Evolutionary conservation across 108 stramenopile genomes (phyloP).

Genomic region (Skeletonema potamos): DNA sequence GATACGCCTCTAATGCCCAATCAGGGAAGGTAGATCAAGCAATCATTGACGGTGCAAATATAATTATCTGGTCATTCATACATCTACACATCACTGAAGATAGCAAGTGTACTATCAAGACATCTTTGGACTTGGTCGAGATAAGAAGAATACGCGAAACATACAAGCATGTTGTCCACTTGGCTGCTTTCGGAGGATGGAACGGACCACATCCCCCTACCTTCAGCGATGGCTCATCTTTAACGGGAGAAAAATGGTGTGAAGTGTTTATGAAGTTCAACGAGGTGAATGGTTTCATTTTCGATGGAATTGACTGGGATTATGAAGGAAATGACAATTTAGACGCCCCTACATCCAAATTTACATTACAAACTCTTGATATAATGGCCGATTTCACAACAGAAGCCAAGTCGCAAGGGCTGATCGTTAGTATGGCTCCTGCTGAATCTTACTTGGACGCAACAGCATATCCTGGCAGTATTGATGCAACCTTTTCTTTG

Average conservation of each 20-base stretch:
- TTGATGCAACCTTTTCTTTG: slow-evolving; percentile 30
- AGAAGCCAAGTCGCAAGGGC: slow-evolving; percentile 48
- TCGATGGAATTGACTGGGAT: slow-evolving; percentile 89
- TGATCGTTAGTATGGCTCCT: slow-evolving; percentile 81
- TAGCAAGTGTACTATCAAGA: slow-evolving; percentile 11
- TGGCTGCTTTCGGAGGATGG: slow-evolving; percentile 82
- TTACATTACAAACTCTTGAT: slow-evolving; percentile 58
- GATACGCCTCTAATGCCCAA: slow-evolving; percentile 36
- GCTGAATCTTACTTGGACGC: slow-evolving; percentile 86
- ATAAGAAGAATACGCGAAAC: slow-evolving; percentile 35
- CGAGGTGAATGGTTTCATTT: slow-evolving; percentile 37
- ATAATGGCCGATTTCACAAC: slow-evolving; percentile 59
- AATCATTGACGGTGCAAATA: slow-evolving; percentile 62
- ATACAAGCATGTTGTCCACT: slow-evolving; percentile 52
- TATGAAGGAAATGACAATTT: slow-evolving; percentile 78
- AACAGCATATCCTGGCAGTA: slow-evolving; percentile 6
- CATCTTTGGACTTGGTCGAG: slow-evolving; percentile 43
- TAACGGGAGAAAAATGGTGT: slow-evolving; percentile 51
- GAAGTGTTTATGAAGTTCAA: slow-evolving; percentile 45
- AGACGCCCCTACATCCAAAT: slow-evolving; percentile 41
- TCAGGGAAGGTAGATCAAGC: slow-evolving; percentile 50
- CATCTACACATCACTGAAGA: slow-evolving; percentile 29
- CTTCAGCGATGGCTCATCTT: background rate
- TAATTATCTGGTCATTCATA: slow-evolving; percentile 76
- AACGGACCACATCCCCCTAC: slow-evolving; percentile 71